Conservation (phyloP, 2,329 filamentous ascomycete species). For the Colletotrichum ledebouriae region DNA sequence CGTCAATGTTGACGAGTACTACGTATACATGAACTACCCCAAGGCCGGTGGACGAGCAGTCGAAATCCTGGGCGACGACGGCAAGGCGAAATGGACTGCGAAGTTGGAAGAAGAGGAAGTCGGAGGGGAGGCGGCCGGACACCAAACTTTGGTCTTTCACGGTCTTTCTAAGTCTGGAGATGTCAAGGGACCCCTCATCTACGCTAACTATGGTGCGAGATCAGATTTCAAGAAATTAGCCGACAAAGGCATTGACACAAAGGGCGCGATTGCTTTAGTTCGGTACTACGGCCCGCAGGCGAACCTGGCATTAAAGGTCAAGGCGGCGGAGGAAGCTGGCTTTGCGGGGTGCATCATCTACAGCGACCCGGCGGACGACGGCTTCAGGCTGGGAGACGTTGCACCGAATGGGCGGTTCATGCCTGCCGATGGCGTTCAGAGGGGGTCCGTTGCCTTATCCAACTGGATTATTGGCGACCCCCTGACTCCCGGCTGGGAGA, state of each 20-base stretch:
- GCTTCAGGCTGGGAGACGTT: slow-evolving; percentile 78
- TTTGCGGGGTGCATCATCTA: slow-evolving; percentile 92
- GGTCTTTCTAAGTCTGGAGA: slow-evolving; percentile 90
- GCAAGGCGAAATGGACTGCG: slow-evolving; percentile 79
- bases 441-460: slow-evolving; percentile 83
- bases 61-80: slow-evolving; percentile 80
- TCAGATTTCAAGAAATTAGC: slow-evolving; percentile 83
- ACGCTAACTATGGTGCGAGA: slow-evolving; percentile 90
- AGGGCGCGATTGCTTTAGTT: slow-evolving; percentile 87
- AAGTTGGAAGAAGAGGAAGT: slow-evolving; percentile 83
- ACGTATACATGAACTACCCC: slow-evolving; percentile 95
- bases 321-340: slow-evolving; percentile 88
- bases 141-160: slow-evolving; percentile 86
- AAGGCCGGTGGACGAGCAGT: slow-evolving; percentile 81
- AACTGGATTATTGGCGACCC: slow-evolving; percentile 91
- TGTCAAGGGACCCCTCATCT: slow-evolving; percentile 87
- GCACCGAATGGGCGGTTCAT: slow-evolving; percentile 85
- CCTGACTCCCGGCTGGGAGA: slow-evolving; percentile 90
- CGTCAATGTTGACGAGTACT: slow-evolving; percentile 81
- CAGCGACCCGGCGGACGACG: slow-evolving; percentile 89
- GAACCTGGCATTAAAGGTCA: slow-evolving; percentile 85
- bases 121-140: slow-evolving; percentile 72
- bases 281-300: slow-evolving; percentile 81
- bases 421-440: slow-evolving; percentile 85
- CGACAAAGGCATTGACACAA: slow-evolving; percentile 78